These are phyloP conservation scores for Rutstroemia sp. DNA, from an alignment of 2,329 filamentous ascomycete species.

Conservation along the genomic window DNA sequence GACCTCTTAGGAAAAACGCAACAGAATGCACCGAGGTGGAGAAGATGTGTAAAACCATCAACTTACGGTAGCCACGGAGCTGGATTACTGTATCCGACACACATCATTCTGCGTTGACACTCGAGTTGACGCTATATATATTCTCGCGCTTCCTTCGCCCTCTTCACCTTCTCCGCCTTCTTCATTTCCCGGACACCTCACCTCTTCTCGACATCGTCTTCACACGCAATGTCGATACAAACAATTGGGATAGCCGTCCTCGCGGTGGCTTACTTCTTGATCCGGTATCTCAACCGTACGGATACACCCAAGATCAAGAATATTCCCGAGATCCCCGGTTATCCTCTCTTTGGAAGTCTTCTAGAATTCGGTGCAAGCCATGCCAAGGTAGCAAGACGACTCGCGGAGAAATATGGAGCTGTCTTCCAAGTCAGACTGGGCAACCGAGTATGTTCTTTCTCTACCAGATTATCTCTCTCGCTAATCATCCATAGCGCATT, in stretches of 20 bases:
- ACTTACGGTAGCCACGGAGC: not conserved
- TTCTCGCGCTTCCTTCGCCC: not conserved
- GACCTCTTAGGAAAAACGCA: not conserved
- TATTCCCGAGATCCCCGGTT: conserved; percentile 12
- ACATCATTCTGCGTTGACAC: too few species aligned
- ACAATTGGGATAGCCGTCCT: conserved; percentile 7
- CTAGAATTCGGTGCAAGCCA: conserved; percentile 12
- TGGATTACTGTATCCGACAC: too few species aligned
- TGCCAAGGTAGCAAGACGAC: conserved; percentile 9
- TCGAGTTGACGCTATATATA: not conserved
- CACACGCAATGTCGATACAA: conserved; percentile 7
- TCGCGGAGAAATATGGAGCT: conserved; percentile 12
- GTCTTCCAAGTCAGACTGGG: conserved; percentile 14
- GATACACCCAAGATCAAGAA: conserved; percentile 14
- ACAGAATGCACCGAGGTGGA: not conserved
- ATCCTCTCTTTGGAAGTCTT: conserved; percentile 13
- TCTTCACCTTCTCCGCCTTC: not conserved
- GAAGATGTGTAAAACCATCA: not conserved
- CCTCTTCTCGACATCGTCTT: not conserved
- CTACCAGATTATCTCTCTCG: not conserved
- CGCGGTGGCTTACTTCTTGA: not conserved
- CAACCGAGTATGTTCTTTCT: conserved; percentile 4
- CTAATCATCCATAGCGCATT: conserved; percentile 44
- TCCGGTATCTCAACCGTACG: conserved; percentile 10
- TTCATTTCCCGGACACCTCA: not conserved